Conservation (phyloP, 164 flowering plant genomes). For the Sedum album region DNA sequence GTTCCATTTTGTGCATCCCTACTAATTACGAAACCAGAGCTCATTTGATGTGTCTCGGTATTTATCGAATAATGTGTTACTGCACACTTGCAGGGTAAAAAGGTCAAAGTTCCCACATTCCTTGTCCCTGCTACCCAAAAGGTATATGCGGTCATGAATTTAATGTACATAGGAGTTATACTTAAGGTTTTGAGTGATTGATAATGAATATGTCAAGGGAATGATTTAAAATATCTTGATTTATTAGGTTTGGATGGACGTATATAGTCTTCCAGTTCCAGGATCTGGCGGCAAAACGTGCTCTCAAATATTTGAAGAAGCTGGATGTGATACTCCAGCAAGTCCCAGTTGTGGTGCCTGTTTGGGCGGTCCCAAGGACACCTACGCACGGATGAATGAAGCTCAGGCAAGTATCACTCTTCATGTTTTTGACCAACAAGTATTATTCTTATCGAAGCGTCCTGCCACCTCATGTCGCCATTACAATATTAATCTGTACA, state of each 20-base stretch:
- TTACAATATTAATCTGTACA: no score
- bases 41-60: no score
- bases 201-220: neutral
- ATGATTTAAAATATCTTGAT: neutral
- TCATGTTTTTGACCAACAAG: no score
- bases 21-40: no score
- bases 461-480: no score
- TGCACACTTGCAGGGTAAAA: slow-evolving; percentile 51
- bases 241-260: slow-evolving; percentile 91
- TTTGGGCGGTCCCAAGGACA: slow-evolving; percentile 93
- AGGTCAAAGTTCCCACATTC: slow-evolving; percentile 94
- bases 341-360: slow-evolving; percentile 97
- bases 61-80: no score
- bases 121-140: slow-evolving; percentile 97
- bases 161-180: neutral
- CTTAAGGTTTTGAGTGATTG: neutral
- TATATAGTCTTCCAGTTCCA: slow-evolving; percentile 76
- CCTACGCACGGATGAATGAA: slow-evolving; percentile 96
- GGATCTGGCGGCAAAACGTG: slow-evolving; percentile 98
- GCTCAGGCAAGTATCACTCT: slow-evolving; percentile 43
- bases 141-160: slow-evolving; percentile 34
- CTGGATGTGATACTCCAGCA: slow-evolving; percentile 95
- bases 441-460: no score
- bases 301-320: slow-evolving; percentile 97
- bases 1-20: no score